Evolutionary conservation across 1,284 basidiomycete species (phyloP), one percentile per base, ranked within the genome.

Genomic region (Neotropicomus parvogracilis): DNA sequence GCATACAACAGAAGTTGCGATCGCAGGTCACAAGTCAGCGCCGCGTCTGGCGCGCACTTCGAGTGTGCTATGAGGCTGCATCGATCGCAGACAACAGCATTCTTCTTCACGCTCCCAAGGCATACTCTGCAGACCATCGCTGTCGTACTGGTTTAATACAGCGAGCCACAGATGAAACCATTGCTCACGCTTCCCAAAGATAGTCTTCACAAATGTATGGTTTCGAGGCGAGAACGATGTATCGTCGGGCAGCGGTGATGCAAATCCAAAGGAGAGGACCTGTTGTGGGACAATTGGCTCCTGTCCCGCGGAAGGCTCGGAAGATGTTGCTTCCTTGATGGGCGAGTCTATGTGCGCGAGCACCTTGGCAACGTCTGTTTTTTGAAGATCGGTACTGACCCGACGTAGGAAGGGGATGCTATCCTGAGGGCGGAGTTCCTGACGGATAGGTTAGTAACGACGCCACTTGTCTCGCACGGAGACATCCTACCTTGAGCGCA

Each of bases 391-490:
- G 51, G 83, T 77, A 64, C 90, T 95, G 63, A 95, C 87, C 4
- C 94, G 84, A 16, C 91, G 85, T 19, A 95, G 74, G 75, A 95
- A 97, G 4, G 94, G 94, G 31, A 97, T 89, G 58, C 90, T 94
- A 61, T 97, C 95, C 65, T 97, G 90, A 31, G 87, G 87, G 17
- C 89, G 85, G 19, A 93, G 69, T 52, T 88, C 84, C 87, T 91
- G 56, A 14, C 21, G 8, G 37, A 45, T 20, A 40, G 35, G 26
- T 60, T 10, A 49, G 54, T 17, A n/a, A n/a, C n/a, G 52, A 40
- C 33, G 20, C 37, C n/a, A 10, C 19, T 45, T 31, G 37, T 39
- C 33, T 26, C 31, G 9, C 45, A 31, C 32, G 40, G 33, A 28
- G n/a, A 47, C 27, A n/a, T 17, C 71, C 50, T 60, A 89, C 90